Conservation (phyloP, 192 early-diverging fungal genomes). For the Linderina pennispora region DNA sequence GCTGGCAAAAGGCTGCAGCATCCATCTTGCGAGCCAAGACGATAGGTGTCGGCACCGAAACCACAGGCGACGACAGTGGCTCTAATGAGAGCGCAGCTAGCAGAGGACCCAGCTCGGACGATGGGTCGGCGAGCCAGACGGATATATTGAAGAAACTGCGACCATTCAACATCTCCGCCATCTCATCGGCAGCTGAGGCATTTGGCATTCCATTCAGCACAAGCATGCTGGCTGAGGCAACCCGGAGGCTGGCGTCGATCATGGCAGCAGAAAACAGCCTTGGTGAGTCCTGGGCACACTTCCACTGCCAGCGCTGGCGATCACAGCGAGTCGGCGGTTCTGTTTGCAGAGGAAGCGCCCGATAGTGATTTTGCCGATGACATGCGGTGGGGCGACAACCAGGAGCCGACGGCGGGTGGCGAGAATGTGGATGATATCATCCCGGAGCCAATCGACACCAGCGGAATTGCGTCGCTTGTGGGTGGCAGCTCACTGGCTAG, state of each 20-base stretch:
- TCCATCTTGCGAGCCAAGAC: constrained; percentile 35
- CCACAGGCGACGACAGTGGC: background rate
- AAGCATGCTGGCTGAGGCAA: constrained; percentile 15
- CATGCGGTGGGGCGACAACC: too few species aligned
- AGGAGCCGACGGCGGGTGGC: too few species aligned
- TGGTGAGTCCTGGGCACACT: too few species aligned
- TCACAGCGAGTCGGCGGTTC: constrained; percentile 11
- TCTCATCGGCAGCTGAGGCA: constrained; percentile 44
- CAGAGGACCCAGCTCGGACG: background rate
- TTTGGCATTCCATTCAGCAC: constrained; percentile 46
- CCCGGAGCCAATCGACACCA: constrained; percentile 37
- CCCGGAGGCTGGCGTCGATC: constrained; percentile 10
- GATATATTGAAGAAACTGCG: constrained; percentile 18
- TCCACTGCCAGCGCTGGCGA: too few species aligned
- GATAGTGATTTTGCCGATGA: too few species aligned
- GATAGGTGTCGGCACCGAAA: constrained; percentile 3
- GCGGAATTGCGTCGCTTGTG: constrained; percentile 35
- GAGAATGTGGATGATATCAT: too few species aligned
- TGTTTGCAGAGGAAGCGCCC: constrained; percentile 1
- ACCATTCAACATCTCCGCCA: constrained; percentile 43
- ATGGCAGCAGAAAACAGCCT: background rate
- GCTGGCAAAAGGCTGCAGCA: constrained; percentile 37
- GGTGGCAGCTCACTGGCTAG: constrained; percentile 39
- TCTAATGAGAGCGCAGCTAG: constrained; percentile 6
- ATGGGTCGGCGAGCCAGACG: background rate